phyloP scores from a whole-genome alignment of 257 asterid genomes.

The Gardenia jasminoides region DNA sequence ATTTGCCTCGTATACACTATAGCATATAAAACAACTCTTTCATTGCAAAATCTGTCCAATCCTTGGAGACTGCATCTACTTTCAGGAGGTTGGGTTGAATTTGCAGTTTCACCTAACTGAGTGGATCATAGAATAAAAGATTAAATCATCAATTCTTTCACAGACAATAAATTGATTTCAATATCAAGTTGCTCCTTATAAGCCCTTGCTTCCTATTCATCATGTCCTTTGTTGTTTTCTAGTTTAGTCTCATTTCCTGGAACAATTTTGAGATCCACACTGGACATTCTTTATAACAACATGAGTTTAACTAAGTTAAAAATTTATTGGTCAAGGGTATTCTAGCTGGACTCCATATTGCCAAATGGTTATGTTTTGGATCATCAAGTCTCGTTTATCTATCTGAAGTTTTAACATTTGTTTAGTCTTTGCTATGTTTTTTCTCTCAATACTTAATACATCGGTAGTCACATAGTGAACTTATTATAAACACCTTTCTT shows the following conservation, averaged over 20 bases:
- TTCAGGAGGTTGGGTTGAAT: slow-evolving; percentile 72
- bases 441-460: no score
- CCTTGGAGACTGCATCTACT: slow-evolving; percentile 45
- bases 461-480: no score
- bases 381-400: slow-evolving; percentile 94
- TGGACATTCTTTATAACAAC: not conserved
- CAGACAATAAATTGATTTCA: not conserved
- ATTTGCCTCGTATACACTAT: slow-evolving; percentile 60
- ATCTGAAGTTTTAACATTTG: slow-evolving; percentile 49
- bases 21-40: slow-evolving; percentile 66
- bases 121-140: not conserved
- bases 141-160: not conserved
- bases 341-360: slow-evolving; percentile 97
- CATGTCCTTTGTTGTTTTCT: not conserved
- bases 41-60: slow-evolving; percentile 52
- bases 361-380: slow-evolving; percentile 93
- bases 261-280: not conserved
- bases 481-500: no score
- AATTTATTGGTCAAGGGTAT: not conserved
- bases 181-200: not conserved
- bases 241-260: not conserved
- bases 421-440: no score
- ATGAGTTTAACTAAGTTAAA: not conserved
- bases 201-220: not conserved
- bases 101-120: slow-evolving; percentile 75